Percentiles rank a stretch among this genome's conserved stretches.
Evolutionary conservation across 1,284 basidiomycete species (phyloP).

Genomic region (Porphyrellus sp.): DNA sequence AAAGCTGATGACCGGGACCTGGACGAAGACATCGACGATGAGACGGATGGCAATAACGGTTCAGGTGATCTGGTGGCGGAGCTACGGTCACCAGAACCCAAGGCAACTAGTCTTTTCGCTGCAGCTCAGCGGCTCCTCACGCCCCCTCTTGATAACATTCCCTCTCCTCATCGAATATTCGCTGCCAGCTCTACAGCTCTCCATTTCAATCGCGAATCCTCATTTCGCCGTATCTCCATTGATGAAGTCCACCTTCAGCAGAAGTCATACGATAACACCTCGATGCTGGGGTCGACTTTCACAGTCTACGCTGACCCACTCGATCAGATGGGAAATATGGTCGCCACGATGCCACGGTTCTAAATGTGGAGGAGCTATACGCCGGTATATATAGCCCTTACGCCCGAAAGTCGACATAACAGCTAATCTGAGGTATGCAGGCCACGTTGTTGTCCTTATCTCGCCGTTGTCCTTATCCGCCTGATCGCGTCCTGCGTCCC

Average conservation of each 20-base stretch:
- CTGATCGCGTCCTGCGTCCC: background rate
- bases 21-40: too few species aligned
- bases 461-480: too few species aligned
- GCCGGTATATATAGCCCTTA: accelerated
- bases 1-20: too few species aligned
- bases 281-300: background rate
- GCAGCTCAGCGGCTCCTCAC: too few species aligned
- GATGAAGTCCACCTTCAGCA: background rate
- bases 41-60: too few species aligned
- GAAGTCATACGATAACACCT: background rate
- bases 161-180: background rate
- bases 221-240: background rate
- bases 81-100: too few species aligned
- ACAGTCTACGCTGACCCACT: background rate
- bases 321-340: background rate
- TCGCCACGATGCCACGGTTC: background rate
- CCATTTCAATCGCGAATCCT: background rate
- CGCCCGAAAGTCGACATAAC: background rate
- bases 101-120: background rate
- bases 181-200: background rate
- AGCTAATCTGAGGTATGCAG: too few species aligned
- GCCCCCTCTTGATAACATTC: too few species aligned
- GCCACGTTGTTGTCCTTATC: background rate
- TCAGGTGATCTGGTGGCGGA: too few species aligned
- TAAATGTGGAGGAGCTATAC: background rate